Base-by-base conservation (phyloP, 352 stramenopile genomes). In the Bremia lactucae region DNA sequence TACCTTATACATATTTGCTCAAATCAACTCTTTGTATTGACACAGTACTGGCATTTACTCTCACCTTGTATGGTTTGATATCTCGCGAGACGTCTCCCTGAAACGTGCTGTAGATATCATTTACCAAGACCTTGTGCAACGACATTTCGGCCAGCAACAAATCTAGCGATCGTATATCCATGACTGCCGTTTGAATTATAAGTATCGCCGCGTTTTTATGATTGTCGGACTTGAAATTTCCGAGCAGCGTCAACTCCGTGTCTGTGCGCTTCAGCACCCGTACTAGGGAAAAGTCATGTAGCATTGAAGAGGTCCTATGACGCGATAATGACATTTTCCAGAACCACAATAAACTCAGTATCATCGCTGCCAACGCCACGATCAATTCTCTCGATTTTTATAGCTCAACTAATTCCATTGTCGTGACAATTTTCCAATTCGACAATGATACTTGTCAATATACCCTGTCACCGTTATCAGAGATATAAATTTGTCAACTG, bases 81-180 rank as follows among this genome's bases (percentile, higher is more conserved):
- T 67, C 59, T 6, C 78, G 73, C 18, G 68, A 65, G 9, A 86
- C 60, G 42, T 89, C 78, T 22, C 67, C 80, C 10, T 77, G 49
- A 33, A 73, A 87, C 38, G 79, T 76, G 55, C 73, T 83, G 58
- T 93, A 90, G 41, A 93, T 79, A 46, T 93, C 77, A 46, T 93
- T 93, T 19, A 68, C 41, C 20, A 90, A 52, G 18, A 84, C 77
- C 39, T 67, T 49, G 19, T 87, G 71, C 39, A 93, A 36, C 18
- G 77, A 86, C n/a, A 93, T 47, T 10, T 46, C 62, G 2, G 40
- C 31, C 40, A 93, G 41, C 15, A 89, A 44, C 8, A 47, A 16
- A n/a, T 51, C 38, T 13, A 86, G 44, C 11, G 56, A 50, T n/a
- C 54, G 55, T 4, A 60, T 55, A 39, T 82, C 67, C 55, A 93